phyloP scores from a whole-genome alignment of 768 basidiomycete species.

The Tulasnella sp. region DNA sequence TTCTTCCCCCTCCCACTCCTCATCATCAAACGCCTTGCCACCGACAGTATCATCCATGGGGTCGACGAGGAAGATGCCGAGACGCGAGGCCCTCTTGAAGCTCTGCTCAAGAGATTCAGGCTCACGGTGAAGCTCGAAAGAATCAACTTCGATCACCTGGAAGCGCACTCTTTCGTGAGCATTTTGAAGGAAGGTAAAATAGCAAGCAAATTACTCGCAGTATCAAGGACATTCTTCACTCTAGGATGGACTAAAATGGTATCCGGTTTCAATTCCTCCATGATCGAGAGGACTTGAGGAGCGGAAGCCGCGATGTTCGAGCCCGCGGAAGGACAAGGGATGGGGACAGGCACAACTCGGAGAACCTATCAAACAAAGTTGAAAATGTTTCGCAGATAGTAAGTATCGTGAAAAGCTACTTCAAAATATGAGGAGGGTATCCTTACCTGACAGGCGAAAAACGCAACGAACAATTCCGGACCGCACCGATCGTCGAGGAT shows the following conservation, averaged over 20 bases:
- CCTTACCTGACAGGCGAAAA: constrained; percentile 19
- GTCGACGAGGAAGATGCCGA: constrained; percentile 9
- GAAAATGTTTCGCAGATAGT: no score
- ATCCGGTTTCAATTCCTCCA: constrained; percentile 11
- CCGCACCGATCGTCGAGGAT: not conserved
- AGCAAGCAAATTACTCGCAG: not conserved
- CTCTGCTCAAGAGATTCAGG: not conserved
- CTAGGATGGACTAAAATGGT: not conserved
- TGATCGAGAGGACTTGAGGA: not conserved
- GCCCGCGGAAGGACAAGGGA: constrained; percentile 4
- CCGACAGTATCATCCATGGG: not conserved
- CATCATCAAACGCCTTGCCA: constrained; percentile 11
- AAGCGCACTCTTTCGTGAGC: not conserved
- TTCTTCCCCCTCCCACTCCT: constrained; percentile 24
- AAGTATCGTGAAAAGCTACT: no score
- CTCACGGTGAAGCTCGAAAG: not conserved
- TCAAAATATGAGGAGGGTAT: no score
- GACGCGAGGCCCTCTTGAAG: not conserved
- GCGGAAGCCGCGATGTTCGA: not conserved
- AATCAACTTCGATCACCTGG: not conserved
- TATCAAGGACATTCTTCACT: not conserved
- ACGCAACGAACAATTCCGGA: constrained; percentile 16
- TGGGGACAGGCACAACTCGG: constrained; percentile 4
- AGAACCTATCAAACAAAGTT: not conserved
- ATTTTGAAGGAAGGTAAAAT: not conserved